Percentiles rank a stretch among this genome's conserved stretches.
Evolutionary conservation across 305 asterid species (phyloP).

Genomic region (Rubia balearica): DNA sequence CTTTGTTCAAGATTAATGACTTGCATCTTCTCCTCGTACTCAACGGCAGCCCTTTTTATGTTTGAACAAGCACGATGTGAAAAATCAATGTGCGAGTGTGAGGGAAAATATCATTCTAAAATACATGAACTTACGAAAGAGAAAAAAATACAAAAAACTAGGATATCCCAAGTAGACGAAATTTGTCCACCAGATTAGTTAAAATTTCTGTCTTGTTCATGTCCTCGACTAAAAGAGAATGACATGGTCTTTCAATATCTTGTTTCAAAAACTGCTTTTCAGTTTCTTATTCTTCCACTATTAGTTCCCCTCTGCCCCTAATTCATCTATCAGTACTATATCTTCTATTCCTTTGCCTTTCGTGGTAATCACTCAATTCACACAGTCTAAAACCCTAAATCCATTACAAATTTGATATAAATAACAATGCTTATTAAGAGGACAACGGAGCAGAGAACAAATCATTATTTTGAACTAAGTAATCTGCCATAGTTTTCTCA

Average conservation of each 20-base stretch:
- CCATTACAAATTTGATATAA: neutral
- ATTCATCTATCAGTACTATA: constrained; percentile 2
- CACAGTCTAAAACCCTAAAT: neutral
- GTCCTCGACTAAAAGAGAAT: neutral
- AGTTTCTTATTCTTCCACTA: constrained; percentile 2
- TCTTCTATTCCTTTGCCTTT: neutral
- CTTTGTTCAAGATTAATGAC: constrained; percentile 39
- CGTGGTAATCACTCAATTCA: neutral
- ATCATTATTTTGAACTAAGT: neutral
- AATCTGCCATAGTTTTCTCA: neutral
- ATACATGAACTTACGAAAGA: neutral
- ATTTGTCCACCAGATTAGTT: neutral
- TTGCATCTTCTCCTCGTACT: constrained; percentile 63
- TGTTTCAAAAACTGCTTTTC: neutral
- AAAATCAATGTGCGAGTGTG: neutral
- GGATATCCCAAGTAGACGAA: neutral
- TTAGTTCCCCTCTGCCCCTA: neutral
- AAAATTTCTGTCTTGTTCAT: neutral
- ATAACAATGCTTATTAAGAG: neutral
- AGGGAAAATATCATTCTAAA: neutral
- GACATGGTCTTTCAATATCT: neutral
- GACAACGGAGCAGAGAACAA: neutral
- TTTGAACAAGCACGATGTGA: neutral
- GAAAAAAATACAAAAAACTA: neutral
- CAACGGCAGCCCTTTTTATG: constrained; percentile 62